A percentile compares a stretch with the other conserved stretches of the same genome.
phyloP scores from a whole-genome alignment of 1,139 yeast genomes.

The Kodamaea fungicola region DNA sequence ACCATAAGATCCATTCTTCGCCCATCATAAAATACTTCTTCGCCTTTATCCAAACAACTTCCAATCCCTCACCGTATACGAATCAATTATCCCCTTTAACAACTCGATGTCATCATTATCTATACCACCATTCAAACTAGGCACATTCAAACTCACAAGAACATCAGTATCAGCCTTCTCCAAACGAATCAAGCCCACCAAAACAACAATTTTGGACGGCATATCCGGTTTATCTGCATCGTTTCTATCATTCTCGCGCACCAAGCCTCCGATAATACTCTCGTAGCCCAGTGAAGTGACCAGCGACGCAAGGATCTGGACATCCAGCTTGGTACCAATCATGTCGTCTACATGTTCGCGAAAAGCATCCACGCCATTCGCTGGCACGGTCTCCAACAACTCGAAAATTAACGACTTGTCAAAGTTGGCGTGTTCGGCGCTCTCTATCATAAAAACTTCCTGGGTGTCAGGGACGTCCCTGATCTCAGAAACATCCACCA shows the following conservation, averaged over 20 bases:
- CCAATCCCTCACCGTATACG: slow-evolving; percentile 25
- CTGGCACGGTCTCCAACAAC: slow-evolving; percentile 56
- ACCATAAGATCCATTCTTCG: too few species aligned
- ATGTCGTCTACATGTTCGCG: slow-evolving; percentile 42
- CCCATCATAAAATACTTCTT: too few species aligned
- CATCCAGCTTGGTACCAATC: slow-evolving; percentile 24
- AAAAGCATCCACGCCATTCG: slow-evolving; percentile 27
- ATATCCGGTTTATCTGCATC: slow-evolving; percentile 46
- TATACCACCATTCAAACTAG: slow-evolving; percentile 19
- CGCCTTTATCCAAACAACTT: slow-evolving; percentile 17
- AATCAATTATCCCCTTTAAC: slow-evolving; percentile 16
- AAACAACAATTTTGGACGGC: slow-evolving; percentile 30
- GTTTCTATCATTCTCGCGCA: slow-evolving; percentile 32
- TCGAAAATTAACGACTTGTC: slow-evolving; percentile 72
- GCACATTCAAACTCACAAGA: slow-evolving; percentile 57
- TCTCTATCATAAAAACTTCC: slow-evolving; percentile 64
- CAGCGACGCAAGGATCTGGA: slow-evolving; percentile 9
- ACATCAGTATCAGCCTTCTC: slow-evolving; percentile 56
- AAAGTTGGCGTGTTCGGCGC: slow-evolving; percentile 24
- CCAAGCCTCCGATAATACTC: slow-evolving; percentile 10
- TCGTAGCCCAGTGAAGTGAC: slow-evolving; percentile 10
- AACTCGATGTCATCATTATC: slow-evolving; percentile 10
- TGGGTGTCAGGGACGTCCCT: slow-evolving; percentile 87
- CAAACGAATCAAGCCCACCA: slow-evolving; percentile 54
- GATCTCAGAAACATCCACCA: slow-evolving; percentile 68